These are phyloP conservation scores for Cymbidium sinense DNA, from an alignment of 106 monocot species.

Conservation along the genomic window DNA sequence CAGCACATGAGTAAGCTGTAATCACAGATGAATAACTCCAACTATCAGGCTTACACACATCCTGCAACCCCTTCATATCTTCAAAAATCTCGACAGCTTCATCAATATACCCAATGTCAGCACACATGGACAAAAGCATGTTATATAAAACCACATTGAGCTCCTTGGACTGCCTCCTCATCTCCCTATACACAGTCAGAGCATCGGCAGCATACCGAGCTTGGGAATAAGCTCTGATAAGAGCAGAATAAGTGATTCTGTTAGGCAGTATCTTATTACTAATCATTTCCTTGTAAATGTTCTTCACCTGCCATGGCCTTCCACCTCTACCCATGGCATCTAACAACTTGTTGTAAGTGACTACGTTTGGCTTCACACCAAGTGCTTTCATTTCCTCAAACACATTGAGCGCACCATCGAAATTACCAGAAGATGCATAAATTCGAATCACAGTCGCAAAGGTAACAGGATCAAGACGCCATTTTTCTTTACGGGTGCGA, in stretches of 20 bases:
- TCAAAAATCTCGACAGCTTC: slow-evolving; percentile 61
- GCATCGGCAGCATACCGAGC: slow-evolving; percentile 77
- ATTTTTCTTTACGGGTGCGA: slow-evolving; percentile 43
- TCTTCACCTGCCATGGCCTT: slow-evolving; percentile 86
- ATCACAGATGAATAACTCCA: slow-evolving; percentile 85
- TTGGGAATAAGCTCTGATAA: slow-evolving; percentile 51
- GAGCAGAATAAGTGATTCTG: slow-evolving; percentile 41
- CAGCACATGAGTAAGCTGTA: slow-evolving; percentile 72
- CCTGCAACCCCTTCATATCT: slow-evolving; percentile 57
- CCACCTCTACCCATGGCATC: slow-evolving; percentile 73
- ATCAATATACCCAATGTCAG: slow-evolving; percentile 63
- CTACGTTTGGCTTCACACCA: slow-evolving; percentile 65
- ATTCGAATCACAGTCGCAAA: slow-evolving; percentile 60
- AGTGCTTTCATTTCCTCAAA: slow-evolving; percentile 88
- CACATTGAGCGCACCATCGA: slow-evolving; percentile 77
- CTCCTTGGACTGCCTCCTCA: slow-evolving; percentile 46
- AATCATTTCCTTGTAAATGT: slow-evolving; percentile 63
- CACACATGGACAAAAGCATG: slow-evolving; percentile 84
- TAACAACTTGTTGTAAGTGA: slow-evolving; percentile 67
- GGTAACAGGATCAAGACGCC: slow-evolving; percentile 53
- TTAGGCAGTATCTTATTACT: slow-evolving; percentile 38
- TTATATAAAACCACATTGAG: slow-evolving; percentile 62
- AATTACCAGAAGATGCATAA: slow-evolving; percentile 55
- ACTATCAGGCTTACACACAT: slow-evolving; percentile 50
- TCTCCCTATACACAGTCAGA: slow-evolving; percentile 44